phyloP scores from a whole-genome alignment of 2,329 filamentous ascomycete species.

The Ophidiomyces ophidiicola region DNA sequence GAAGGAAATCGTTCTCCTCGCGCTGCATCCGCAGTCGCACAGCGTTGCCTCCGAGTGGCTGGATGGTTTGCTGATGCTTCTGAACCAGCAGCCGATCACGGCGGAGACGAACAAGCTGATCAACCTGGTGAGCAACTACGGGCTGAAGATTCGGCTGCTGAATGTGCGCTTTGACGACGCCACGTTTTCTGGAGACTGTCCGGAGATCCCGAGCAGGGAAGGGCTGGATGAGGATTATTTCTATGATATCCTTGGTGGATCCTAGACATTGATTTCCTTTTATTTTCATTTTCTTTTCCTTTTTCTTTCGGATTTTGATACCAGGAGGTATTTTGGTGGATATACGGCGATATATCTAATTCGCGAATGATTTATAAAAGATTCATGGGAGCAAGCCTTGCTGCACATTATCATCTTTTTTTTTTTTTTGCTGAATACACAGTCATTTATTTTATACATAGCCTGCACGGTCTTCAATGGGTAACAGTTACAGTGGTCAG shows the following conservation, averaged over 20 bases:
- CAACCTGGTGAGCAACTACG: constrained; percentile 74
- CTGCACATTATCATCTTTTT: neutral
- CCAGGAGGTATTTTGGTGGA: neutral
- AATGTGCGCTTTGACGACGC: constrained; percentile 83
- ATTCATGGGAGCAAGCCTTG: neutral
- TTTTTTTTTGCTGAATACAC: neutral
- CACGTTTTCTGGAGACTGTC: constrained; percentile 54
- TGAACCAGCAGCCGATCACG: constrained; percentile 94
- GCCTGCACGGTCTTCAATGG: too few relatives aligned
- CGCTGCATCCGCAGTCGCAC: constrained; percentile 68
- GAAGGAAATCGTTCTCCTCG: constrained; percentile 63
- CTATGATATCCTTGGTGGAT: constrained; percentile 57
- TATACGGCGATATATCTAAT: neutral
- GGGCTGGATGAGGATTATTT: constrained; percentile 88
- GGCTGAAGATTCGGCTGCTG: constrained; percentile 78
- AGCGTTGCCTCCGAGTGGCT: constrained; percentile 90
- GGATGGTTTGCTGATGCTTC: constrained; percentile 84
- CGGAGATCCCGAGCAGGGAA: constrained; percentile 66
- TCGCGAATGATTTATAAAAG: neutral
- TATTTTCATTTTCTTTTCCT: neutral
- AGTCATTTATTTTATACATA: too few relatives aligned
- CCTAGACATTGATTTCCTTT: constrained; percentile 14
- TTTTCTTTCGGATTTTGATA: constrained; percentile 4
- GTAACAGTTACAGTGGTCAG: too few relatives aligned
- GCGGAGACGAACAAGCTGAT: constrained; percentile 87